These are phyloP conservation scores for Candida labiduridarum DNA, from an alignment of 1,139 yeast genomes.

Conservation along the genomic window DNA sequence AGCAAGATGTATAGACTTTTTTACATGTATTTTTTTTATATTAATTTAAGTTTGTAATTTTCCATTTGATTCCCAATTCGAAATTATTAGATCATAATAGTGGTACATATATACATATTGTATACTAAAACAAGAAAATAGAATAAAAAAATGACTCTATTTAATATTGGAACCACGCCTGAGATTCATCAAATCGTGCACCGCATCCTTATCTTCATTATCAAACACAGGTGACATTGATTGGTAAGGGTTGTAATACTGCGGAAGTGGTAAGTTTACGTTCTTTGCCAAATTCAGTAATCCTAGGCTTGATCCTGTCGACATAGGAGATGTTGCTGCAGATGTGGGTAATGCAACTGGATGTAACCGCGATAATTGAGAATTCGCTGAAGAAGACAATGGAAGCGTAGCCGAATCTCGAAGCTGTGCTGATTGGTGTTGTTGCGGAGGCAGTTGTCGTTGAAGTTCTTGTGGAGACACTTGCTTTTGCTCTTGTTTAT, in stretches of 20 bases:
- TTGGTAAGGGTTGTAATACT: constrained; percentile 7
- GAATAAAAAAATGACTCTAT: neutral
- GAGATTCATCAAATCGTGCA: constrained; percentile 15
- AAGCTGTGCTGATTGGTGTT: neutral
- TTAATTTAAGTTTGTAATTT: neutral
- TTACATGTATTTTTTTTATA: neutral
- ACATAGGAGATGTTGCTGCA: neutral
- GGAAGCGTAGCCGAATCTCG: neutral
- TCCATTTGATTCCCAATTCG: neutral
- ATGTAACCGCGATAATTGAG: neutral
- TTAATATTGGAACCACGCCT: constrained; percentile 11
- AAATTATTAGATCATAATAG: neutral
- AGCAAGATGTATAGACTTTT: neutral
- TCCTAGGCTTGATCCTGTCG: neutral
- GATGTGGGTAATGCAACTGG: neutral
- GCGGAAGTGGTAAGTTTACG: constrained; percentile 5
- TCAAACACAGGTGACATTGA: constrained; percentile 4
- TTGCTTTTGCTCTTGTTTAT: neutral
- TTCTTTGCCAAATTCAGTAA: neutral
- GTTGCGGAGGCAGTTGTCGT: neutral
- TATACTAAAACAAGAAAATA: neutral
- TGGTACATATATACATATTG: neutral
- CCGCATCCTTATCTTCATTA: constrained; percentile 12
- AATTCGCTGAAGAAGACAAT: neutral
- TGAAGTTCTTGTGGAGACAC: neutral